phyloP scores from a whole-genome alignment of 2,329 filamentous ascomycete species.

The Pseudovirgaria hyperparasitica region DNA sequence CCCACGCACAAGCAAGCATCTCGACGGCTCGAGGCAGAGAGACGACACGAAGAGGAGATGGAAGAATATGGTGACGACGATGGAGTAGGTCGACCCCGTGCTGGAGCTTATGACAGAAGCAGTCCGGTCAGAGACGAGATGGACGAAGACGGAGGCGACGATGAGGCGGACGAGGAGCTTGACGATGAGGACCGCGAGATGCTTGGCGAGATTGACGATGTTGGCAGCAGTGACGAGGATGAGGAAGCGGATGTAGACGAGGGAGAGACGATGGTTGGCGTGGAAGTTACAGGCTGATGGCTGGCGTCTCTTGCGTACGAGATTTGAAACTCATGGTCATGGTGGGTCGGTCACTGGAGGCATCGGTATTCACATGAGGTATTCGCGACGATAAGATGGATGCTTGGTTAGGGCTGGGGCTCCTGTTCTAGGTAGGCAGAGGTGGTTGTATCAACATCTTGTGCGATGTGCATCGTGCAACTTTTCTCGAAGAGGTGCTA shows the following conservation, averaged over 20 bases:
- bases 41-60: constrained; percentile 5
- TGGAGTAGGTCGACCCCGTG: constrained; percentile 5
- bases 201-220: constrained; percentile 21
- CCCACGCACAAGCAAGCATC: constrained; percentile 5
- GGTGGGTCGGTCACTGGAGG: too few relatives aligned
- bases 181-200: constrained; percentile 20
- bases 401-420: too few relatives aligned
- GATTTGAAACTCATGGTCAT: neutral
- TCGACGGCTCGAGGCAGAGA: constrained; percentile 1
- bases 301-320: neutral
- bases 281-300: neutral
- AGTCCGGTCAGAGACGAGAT: constrained; percentile 9
- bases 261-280: neutral
- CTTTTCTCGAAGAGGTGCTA: too few relatives aligned
- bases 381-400: too few relatives aligned
- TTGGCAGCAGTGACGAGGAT: constrained; percentile 9
- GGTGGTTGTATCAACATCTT: too few relatives aligned
- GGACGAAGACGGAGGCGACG: constrained; percentile 14
- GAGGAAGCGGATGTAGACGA: constrained; percentile 10
- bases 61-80: constrained; percentile 10
- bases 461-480: too few relatives aligned
- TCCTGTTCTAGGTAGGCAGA: too few relatives aligned
- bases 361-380: too few relatives aligned
- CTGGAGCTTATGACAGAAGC: constrained; percentile 3
- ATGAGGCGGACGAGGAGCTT: constrained; percentile 9